Conservation (phyloP, 139 green algal species). For the Chlorella sp. region DNA sequence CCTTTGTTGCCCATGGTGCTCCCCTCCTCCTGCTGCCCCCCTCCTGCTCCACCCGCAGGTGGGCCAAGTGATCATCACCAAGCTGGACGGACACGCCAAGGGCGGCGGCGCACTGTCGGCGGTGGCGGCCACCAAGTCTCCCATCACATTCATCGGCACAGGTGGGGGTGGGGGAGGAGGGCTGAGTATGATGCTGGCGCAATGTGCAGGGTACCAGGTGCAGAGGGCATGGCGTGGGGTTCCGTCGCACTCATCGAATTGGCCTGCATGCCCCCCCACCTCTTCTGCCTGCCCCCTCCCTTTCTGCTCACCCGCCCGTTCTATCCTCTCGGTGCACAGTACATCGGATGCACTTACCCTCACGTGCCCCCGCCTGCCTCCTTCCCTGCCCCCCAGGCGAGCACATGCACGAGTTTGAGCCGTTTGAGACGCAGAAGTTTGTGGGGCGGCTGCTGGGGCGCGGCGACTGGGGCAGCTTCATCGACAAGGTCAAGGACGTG, state of each 20-base stretch:
- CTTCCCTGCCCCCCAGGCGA: constrained; percentile 71
- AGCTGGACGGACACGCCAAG: constrained; percentile 99
- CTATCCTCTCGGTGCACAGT: no score
- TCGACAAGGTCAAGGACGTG: constrained; percentile 94
- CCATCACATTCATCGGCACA: constrained; percentile 97
- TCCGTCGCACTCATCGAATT: no score
- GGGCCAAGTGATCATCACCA: constrained; percentile 97
- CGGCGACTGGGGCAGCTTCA: constrained; percentile 92
- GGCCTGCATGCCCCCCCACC: no score
- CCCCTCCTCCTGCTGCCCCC: no score
- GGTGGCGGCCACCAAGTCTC: constrained; percentile 91
- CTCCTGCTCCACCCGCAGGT: constrained; percentile 55
- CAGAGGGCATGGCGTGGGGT: no score
- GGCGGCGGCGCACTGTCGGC: constrained; percentile 95
- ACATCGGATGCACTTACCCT: no score
- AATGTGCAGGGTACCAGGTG: no score
- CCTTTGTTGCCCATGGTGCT: no score
- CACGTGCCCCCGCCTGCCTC: neutral
- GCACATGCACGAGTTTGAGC: constrained; percentile 99
- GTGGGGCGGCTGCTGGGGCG: constrained; percentile 93
- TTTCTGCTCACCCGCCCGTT: no score
- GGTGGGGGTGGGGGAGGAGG: constrained; percentile 53
- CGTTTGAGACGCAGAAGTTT: constrained; percentile 96
- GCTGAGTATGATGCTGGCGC: no score
- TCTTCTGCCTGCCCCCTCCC: no score